These are phyloP conservation scores for Aspergillus nomiae DNA, from an alignment of 2,329 filamentous ascomycete genomes.

Conservation along the genomic window DNA sequence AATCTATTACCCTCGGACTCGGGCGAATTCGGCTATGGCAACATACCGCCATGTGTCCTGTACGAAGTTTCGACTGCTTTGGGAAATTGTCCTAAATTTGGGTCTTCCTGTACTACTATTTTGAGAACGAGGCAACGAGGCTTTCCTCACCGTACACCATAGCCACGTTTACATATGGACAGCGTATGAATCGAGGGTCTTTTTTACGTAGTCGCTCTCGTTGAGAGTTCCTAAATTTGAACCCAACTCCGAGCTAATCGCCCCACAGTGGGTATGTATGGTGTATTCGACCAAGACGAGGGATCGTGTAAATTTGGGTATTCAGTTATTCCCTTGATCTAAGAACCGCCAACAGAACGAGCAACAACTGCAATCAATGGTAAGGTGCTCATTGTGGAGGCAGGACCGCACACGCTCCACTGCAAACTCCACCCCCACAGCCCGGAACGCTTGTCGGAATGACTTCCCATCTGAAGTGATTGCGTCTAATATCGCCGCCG, in stretches of 20 bases:
- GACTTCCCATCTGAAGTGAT: neutral
- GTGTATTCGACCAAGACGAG: neutral
- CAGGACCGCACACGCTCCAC: neutral
- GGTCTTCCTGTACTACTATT: neutral
- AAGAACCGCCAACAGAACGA: neutral
- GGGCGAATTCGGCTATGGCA: neutral
- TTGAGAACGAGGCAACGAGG: neutral
- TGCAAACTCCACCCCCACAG: neutral
- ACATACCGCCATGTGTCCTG: slow-evolving; percentile 1
- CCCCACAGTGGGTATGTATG: neutral
- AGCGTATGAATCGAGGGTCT: neutral
- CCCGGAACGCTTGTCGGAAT: neutral
- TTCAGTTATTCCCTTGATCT: neutral
- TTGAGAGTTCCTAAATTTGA: neutral
- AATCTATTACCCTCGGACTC: neutral
- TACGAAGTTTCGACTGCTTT: neutral
- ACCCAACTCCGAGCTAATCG: neutral
- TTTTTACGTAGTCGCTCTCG: neutral
- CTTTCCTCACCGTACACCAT: neutral
- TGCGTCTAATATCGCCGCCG: neutral
- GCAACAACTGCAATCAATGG: neutral
- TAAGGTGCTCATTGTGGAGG: neutral
- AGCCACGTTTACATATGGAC: neutral
- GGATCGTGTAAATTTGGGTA: neutral
- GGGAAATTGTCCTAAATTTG: neutral